Conservation (phyloP, 148 eudicot species). For the Hydrangea macrophylla region DNA sequence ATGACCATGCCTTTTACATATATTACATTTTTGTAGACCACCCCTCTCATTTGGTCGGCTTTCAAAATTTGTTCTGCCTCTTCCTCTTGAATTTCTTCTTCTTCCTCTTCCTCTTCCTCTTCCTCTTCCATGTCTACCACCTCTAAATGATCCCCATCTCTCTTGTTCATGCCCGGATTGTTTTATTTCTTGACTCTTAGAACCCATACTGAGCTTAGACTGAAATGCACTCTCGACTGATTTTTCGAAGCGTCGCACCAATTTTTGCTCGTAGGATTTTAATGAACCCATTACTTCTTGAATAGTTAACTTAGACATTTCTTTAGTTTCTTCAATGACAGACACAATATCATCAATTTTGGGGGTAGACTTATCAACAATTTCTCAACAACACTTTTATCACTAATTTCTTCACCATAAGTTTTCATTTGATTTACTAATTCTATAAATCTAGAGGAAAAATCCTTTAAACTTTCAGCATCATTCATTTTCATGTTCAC, state of each 20-base stretch:
- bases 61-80: too few species aligned
- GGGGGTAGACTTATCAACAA: background rate
- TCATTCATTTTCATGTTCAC: background rate
- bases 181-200: background rate
- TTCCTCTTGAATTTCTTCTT: background rate
- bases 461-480: too few species aligned
- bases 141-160: background rate
- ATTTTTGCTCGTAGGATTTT: background rate
- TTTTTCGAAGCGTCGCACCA: background rate
- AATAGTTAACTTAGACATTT: background rate
- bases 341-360: background rate
- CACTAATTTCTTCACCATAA: slow-evolving; percentile 2
- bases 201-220: background rate
- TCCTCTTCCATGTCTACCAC: background rate
- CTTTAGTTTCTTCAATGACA: background rate
- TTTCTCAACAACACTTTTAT: background rate
- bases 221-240: background rate
- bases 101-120: slow-evolving; percentile 3
- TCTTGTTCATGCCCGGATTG: background rate
- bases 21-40: background rate
- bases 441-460: background rate
- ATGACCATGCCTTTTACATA: background rate
- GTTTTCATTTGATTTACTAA: background rate
- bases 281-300: background rate
- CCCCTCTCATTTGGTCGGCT: background rate